Evolutionary conservation across 2,329 filamentous ascomycete species (phyloP).

Genomic region (Venturia carpophila): DNA sequence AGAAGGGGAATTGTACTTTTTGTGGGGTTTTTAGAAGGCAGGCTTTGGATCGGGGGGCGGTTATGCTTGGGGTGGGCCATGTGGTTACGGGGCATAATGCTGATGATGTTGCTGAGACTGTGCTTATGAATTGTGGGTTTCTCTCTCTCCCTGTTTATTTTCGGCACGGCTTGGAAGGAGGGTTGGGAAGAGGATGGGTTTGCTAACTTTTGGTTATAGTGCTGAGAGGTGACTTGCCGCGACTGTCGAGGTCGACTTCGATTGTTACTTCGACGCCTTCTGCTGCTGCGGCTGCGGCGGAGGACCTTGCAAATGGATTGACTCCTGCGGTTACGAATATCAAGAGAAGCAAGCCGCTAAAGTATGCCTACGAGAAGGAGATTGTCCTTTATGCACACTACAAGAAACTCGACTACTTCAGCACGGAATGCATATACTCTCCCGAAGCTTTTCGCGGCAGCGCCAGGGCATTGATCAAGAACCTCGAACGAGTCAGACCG

Average conservation of each 20-base stretch:
- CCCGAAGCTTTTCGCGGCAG: constrained; percentile 94
- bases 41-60: constrained; percentile 85
- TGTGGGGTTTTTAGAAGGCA: constrained; percentile 94
- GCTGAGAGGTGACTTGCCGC: constrained; percentile 78
- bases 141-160: neutral
- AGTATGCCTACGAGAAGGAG: constrained; percentile 98
- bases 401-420: constrained; percentile 96
- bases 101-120: constrained; percentile 93
- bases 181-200: neutral
- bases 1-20: constrained; percentile 98
- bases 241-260: constrained; percentile 78
- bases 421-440: constrained; percentile 96
- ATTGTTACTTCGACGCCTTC: constrained; percentile 60
- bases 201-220: constrained; percentile 36
- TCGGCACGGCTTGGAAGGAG: neutral
- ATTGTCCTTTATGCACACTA: constrained; percentile 97
- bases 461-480: constrained; percentile 87
- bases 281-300: constrained; percentile 51
- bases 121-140: constrained; percentile 72
- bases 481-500: constrained; percentile 82
- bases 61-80: constrained; percentile 77
- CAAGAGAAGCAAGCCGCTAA: constrained; percentile 90
- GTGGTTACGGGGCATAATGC: constrained; percentile 97
- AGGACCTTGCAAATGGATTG: constrained; percentile 25
- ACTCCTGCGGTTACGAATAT: constrained; percentile 58